Conservation (phyloP, 2,329 filamentous ascomycete genomes). For the Scleromitrula shiraiana region DNA sequence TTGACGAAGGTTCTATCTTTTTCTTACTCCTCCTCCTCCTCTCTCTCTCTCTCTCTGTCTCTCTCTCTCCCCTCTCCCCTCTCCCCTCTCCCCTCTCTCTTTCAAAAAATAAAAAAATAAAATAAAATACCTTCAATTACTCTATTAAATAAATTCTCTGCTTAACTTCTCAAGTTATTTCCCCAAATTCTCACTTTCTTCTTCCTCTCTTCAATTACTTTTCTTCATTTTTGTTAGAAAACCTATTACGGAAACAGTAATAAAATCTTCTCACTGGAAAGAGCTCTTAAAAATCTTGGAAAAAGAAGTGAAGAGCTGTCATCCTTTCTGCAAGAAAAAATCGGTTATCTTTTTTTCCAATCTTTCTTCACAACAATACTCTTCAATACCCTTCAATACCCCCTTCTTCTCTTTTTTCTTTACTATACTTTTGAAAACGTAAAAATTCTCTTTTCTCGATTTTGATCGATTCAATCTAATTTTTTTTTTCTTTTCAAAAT, state of each 20-base stretch:
- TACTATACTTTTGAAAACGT: slow-evolving; percentile 8
- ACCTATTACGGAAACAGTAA: background rate
- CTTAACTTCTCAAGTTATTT: too few relatives aligned
- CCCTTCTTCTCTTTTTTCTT: slow-evolving; percentile 4
- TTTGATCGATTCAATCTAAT: slow-evolving; percentile 22
- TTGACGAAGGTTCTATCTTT: background rate
- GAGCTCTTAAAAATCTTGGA: too few relatives aligned
- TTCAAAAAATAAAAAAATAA: too few relatives aligned
- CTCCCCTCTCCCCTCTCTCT: background rate
- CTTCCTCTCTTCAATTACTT: slow-evolving; percentile 4
- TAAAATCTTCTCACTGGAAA: too few relatives aligned
- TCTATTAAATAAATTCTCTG: too few relatives aligned
- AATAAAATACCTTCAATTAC: too few relatives aligned
- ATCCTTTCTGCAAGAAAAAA: too few relatives aligned
- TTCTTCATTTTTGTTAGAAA: background rate
- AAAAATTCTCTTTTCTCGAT: slow-evolving; percentile 10
- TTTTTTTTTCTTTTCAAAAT: slow-evolving; percentile 15
- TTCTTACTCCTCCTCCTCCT: background rate
- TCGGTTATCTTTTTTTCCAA: slow-evolving; percentile 4
- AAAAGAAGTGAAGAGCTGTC: background rate
- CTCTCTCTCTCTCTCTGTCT: background rate
- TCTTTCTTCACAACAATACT: background rate
- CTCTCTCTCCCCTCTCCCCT: slow-evolving; percentile 1
- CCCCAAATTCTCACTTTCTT: too few relatives aligned
- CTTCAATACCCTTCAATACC: background rate